Conservation (phyloP, 129 eudicot genomes). For the Cynara cardunculus region DNA sequence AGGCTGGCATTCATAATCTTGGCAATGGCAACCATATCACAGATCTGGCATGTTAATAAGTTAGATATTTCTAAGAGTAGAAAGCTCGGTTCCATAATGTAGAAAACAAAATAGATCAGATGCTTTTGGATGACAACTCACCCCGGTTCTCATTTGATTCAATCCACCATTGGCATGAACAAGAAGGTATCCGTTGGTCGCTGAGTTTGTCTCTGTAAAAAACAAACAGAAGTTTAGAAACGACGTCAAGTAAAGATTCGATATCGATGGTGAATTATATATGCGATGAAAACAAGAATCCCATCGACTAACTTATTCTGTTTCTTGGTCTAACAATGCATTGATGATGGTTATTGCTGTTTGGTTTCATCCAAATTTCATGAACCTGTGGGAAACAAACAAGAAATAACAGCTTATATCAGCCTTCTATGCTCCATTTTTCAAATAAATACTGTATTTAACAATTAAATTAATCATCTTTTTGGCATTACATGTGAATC, state of each 20-base stretch:
- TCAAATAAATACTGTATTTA: neutral
- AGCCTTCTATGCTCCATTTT: neutral
- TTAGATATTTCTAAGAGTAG: neutral
- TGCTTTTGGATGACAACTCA: constrained; percentile 30
- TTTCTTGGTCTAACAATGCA: constrained; percentile 71
- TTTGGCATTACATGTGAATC: neutral
- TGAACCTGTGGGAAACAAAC: constrained; percentile 49
- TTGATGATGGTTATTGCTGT: constrained; percentile 49
- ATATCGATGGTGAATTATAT: neutral
- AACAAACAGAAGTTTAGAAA: neutral
- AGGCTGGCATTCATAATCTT: constrained; percentile 91
- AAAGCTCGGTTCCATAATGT: neutral
- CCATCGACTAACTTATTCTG: constrained; percentile 41
- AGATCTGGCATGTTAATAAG: constrained; percentile 51
- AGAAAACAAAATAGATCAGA: neutral
- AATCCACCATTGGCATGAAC: constrained; percentile 97
- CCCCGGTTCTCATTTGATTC: constrained; percentile 99
- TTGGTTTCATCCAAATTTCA: constrained; percentile 89
- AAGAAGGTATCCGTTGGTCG: constrained; percentile 73
- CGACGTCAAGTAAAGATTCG: neutral
- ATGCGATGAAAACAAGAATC: constrained; percentile 11
- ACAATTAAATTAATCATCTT: neutral
- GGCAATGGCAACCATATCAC: constrained; percentile 95
- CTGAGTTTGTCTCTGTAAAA: constrained; percentile 34
- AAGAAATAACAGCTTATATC: constrained; percentile 19